Conservation (phyloP, 257 asterid genomes). For the Nyctanthes arbortristis region DNA sequence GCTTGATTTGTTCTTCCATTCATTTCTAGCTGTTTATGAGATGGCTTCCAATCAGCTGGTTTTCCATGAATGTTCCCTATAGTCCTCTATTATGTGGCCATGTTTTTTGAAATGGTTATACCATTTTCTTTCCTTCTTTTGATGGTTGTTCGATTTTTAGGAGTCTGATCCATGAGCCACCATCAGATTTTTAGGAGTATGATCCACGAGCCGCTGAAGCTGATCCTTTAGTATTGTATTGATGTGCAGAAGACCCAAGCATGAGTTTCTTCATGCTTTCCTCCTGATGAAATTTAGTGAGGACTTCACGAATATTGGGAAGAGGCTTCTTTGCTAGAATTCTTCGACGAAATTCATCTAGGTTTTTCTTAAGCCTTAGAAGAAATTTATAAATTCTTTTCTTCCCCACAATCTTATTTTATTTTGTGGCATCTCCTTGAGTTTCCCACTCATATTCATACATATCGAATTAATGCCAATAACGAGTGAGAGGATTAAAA, state of each 20-base stretch:
- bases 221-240: not conserved
- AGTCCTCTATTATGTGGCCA: not conserved
- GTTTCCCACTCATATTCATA: too few relatives aligned
- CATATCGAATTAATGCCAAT: too few relatives aligned
- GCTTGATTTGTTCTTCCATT: not conserved
- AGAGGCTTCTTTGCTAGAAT: not conserved
- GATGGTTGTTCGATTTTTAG: not conserved
- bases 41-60: constrained; percentile 4
- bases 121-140: not conserved
- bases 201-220: not conserved
- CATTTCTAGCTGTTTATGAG: not conserved
- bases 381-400: too few relatives aligned
- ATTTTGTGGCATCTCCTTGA: too few relatives aligned
- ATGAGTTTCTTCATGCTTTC: not conserved
- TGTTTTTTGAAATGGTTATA: not conserved
- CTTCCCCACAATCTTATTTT: too few relatives aligned
- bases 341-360: not conserved
- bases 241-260: not conserved
- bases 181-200: not conserved
- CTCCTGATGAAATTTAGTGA: not conserved
- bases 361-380: too few relatives aligned
- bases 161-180: not conserved
- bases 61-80: not conserved
- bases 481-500: too few relatives aligned
- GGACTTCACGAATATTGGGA: not conserved